Conservation (phyloP, 441 rosid species). For the Populus hybrid region DNA sequence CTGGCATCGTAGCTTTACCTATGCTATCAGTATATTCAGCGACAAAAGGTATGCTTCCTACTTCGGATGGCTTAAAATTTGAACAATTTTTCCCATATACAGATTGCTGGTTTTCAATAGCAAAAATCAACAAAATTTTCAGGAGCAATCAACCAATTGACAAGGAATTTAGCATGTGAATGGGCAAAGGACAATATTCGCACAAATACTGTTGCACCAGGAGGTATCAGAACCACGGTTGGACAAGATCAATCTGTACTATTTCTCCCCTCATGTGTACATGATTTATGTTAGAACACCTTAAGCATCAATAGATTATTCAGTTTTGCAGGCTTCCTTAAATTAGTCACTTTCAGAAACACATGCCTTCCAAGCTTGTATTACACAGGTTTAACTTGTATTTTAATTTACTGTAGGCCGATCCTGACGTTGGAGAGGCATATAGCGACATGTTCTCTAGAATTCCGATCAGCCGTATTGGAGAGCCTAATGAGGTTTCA, state of each 20-base stretch:
- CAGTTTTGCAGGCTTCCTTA: neutral
- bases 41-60: constrained; percentile 51
- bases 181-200: constrained; percentile 91
- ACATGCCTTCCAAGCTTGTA: neutral
- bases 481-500: constrained; percentile 70
- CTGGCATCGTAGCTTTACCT: constrained; percentile 37
- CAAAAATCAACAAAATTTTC: neutral
- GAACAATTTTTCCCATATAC: neutral
- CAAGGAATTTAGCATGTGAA: constrained; percentile 82
- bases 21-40: constrained; percentile 60
- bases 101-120: neutral
- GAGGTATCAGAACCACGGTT: constrained; percentile 62
- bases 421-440: constrained; percentile 13
- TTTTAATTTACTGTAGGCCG: neutral
- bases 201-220: constrained; percentile 73
- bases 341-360: neutral
- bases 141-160: constrained; percentile 82
- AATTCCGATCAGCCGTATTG: constrained; percentile 60
- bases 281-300: neutral
- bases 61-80: neutral
- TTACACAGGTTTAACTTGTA: neutral
- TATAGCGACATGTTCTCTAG: constrained; percentile 36
- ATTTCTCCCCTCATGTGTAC: neutral
- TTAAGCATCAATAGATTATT: neutral
- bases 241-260: constrained; percentile 38